Evolutionary conservation across 164 flowering plant species (phyloP), one percentile per base, ranked within the genome.

Genomic region (Macadamia tetraphylla): DNA sequence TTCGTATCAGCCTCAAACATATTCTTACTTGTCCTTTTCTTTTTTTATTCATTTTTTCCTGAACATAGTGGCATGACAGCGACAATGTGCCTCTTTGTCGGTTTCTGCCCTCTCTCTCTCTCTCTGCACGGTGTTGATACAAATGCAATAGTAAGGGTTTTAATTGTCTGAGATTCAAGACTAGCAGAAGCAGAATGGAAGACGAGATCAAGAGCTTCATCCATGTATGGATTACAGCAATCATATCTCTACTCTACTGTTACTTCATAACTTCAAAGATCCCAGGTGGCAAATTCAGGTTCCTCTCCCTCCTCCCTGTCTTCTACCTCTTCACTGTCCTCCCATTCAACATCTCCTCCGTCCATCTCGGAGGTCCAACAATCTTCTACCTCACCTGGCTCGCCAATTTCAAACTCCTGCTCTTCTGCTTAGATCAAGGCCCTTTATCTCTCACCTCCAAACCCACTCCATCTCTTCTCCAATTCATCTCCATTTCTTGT

Each of bases 301-400:
- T 55, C 23, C 29, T 55, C 18, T 55, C 58, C 29, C 23, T 55
- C 58, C 29, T 55, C 58, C 58, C 58, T 3, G 9, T 55, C 23
- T 55, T 55, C 58, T 55, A 43, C 48, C 48, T 43, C 48, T 43
- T 5, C 86, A 29, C 58, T 78, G 30, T 12, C 23, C 23, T 23
- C 23, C 23, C 23, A 23, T 23, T 23, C 23, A 23, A 6, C 4
- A 67, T 82, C 59, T 44, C 75, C 15, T 29, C 63, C 55, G 35
- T 70, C 51, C 58, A 58, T 58, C 60, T 79, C 10, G 6, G 59
- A 3, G 65, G 49, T 32, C 0, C 66, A 68, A 73, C 74, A 3
- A 64, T 71, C 23, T 78, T 82, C 71, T 76, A 35, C 63, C 51
- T 80, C 48, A 59, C 78, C 1, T 84, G 84, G 83, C 70, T 81